Percentiles rank a stretch among this genome's conserved stretches.
Evolutionary conservation across 306 rosid genomes (phyloP).

Genomic region (Comarum palustre): DNA sequence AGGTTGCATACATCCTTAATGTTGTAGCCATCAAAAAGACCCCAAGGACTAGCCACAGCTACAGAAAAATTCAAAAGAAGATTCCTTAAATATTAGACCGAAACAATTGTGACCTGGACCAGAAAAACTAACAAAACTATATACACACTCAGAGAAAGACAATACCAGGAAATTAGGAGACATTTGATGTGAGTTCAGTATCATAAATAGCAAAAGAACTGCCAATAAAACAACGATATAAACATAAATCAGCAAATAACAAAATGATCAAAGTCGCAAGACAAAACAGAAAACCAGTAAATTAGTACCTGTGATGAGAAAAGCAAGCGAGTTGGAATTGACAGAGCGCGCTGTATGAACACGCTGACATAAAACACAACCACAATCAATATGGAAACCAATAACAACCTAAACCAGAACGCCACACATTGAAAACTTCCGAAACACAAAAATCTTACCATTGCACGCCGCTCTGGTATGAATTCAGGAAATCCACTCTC

Average conservation of each 20-base stretch:
- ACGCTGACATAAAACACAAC: constrained; percentile 37
- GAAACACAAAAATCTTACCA: constrained; percentile 45
- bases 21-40: constrained; percentile 97
- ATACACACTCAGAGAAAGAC: constrained; percentile 25
- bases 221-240: constrained; percentile 29
- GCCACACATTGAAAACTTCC: neutral
- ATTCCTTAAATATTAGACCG: neutral
- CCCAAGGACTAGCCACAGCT: constrained; percentile 97
- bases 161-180: constrained; percentile 89
- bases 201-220: constrained; percentile 89
- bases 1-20: constrained; percentile 93
- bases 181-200: constrained; percentile 89
- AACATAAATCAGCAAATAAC: constrained; percentile 6
- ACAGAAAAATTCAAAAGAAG: constrained; percentile 21
- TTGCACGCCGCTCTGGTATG: constrained; percentile 69
- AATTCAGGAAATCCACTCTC: constrained; percentile 78
- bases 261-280: constrained; percentile 12
- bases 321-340: constrained; percentile 84
- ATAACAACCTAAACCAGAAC: neutral
- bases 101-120: neutral
- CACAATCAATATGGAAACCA: neutral
- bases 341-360: constrained; percentile 73
- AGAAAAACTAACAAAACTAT: constrained; percentile 17
- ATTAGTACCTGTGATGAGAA: constrained; percentile 81
- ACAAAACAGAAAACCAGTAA: constrained; percentile 2